Evolutionary conservation across 257 asterid species (phyloP), one percentile per base, ranked within the genome.

Genomic region (Nyctanthes arbortristis): DNA sequence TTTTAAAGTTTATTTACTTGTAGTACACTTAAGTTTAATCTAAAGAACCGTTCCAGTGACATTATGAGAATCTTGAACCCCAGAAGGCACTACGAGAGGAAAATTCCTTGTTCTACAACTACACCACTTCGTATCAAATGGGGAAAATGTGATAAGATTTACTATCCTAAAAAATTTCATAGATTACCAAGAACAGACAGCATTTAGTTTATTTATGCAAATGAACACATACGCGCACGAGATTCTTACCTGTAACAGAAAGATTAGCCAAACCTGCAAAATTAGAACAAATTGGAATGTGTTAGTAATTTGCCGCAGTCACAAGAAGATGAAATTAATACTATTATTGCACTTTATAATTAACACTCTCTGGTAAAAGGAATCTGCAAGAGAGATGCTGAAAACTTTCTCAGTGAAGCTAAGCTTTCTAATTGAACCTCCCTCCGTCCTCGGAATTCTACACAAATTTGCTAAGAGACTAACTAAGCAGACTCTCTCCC

Each of bases 191-290:
- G 2, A 57, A 61, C 14, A 71, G 29, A 47, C 31, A 24, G 66
- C 13, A 6, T n/a, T n/a, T n/a, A 4, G 37, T 55, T 57, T 47
- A 45, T 39, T 3, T n/a, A n/a, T n/a, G n/a, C n/a, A n/a, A n/a
- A n/a, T n/a, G n/a, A n/a, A n/a, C n/a, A n/a, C n/a, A n/a, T n/a
- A n/a, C n/a, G n/a, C n/a, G n/a, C n/a, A n/a, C n/a, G n/a, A n/a
- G n/a, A 75, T 66, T 16, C 73, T 55, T 83, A 92, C 98, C 98
- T 71, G 87, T 68, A 72, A 89, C 68, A 39, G 98, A 84, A 61
- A 92, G 98, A 80, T 92, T 92, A n/a, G 91, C 90, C 87, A 92
- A 86, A 58, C 98, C 98, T 92, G 96, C 85, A 52, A 66, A 49
- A 74, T 12, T 40, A 77, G 67, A 74, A 40, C 54, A 59, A 60